Evolutionary conservation across 257 asterid genomes (phyloP).

Genomic region (Lithospermum erythrorhizon): DNA sequence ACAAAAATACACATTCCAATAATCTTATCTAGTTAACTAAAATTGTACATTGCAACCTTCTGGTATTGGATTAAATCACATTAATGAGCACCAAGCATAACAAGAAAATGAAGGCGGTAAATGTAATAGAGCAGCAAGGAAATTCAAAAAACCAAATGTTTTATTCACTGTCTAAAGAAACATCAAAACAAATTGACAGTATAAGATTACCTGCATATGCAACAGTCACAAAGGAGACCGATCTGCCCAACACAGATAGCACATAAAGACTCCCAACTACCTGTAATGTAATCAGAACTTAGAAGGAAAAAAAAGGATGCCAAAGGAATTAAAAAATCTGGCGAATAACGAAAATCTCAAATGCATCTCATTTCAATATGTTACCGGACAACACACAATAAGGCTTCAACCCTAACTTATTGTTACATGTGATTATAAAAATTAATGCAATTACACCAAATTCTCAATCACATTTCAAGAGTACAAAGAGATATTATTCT

Average conservation of each 20-base stretch:
- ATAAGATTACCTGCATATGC: conserved; percentile 57
- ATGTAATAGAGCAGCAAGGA: too few relatives aligned
- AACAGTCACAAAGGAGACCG: conserved; percentile 67
- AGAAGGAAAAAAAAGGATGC: not conserved
- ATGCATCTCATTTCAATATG: not conserved
- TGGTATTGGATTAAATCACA: not conserved
- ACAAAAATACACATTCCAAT: too few relatives aligned
- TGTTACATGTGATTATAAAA: not conserved
- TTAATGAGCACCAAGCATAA: not conserved
- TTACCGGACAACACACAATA: not conserved
- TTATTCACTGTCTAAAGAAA: not conserved
- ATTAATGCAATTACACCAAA: not conserved
- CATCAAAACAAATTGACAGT: not conserved
- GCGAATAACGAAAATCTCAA: not conserved
- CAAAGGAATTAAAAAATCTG: too few relatives aligned
- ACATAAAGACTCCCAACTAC: conserved; percentile 62
- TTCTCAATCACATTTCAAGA: not conserved
- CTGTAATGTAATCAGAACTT: conserved; percentile 18
- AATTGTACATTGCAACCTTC: not conserved
- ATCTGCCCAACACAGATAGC: conserved; percentile 76
- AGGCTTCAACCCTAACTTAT: too few relatives aligned
- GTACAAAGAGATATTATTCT: too few relatives aligned
- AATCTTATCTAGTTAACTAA: not conserved
- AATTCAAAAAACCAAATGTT: not conserved
- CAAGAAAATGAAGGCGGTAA: not conserved